These are phyloP conservation scores for Mycena polygramma DNA, from an alignment of 768 basidiomycete genomes.

Conservation along the genomic window DNA sequence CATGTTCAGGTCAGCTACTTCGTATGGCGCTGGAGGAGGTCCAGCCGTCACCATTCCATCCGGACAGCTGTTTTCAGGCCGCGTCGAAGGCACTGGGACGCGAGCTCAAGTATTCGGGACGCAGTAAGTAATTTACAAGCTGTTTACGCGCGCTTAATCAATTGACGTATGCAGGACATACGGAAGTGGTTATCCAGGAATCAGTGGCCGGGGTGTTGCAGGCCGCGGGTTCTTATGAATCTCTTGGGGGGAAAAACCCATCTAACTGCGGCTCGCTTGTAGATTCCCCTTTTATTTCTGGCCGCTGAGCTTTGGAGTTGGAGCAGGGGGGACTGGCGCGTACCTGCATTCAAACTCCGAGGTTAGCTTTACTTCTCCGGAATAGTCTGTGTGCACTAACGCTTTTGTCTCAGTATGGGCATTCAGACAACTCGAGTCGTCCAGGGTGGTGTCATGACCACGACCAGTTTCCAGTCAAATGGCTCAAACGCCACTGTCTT, in stretches of 20 bases:
- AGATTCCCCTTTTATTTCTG: conserved; percentile 63
- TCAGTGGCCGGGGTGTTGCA: conserved; percentile 48
- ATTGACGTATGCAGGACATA: conserved; percentile 41
- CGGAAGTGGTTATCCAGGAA: conserved; percentile 63
- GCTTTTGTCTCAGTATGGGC: conserved; percentile 54
- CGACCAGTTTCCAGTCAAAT: conserved; percentile 59
- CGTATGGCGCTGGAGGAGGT: conserved; percentile 53
- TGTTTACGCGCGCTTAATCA: too few relatives aligned
- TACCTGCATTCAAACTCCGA: conserved; percentile 46
- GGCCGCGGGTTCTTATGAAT: conserved; percentile 34
- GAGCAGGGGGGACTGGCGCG: conserved; percentile 31
- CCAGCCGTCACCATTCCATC: conserved; percentile 43
- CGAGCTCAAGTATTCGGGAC: conserved; percentile 52
- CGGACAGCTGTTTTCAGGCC: conserved; percentile 48
- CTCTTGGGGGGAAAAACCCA: too few relatives aligned
- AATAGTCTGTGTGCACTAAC: not conserved
- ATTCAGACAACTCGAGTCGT: conserved; percentile 58
- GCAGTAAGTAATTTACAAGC: conserved; percentile 29
- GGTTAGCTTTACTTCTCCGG: not conserved
- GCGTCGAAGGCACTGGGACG: conserved; percentile 48
- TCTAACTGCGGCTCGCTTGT: too few relatives aligned
- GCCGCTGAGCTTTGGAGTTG: conserved; percentile 56
- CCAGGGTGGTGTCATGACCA: conserved; percentile 63
- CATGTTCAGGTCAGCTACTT: conserved; percentile 36
- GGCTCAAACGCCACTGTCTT: conserved; percentile 55